Evolutionary conservation across 495 filamentous ascomycete genomes (phyloP).

Genomic region (Penicillium herquei): DNA sequence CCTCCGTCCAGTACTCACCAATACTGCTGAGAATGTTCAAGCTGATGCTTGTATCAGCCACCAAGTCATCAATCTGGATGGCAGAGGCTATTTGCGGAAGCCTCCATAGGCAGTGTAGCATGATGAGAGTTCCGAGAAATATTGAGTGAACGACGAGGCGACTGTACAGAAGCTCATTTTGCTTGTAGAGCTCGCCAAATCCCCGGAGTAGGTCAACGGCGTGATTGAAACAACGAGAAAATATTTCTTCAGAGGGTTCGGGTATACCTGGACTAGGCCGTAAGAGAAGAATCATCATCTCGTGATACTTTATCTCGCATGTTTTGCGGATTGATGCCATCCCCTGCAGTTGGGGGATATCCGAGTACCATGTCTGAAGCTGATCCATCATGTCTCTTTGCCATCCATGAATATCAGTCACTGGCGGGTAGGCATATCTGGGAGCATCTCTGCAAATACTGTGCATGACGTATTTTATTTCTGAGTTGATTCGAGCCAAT

Average conservation of each 20-base stretch:
- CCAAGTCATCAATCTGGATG: slow-evolving; percentile 38
- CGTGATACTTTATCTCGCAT: slow-evolving; percentile 41
- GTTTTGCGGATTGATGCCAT: slow-evolving; percentile 22
- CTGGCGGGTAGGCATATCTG: slow-evolving; percentile 38
- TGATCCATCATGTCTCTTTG: slow-evolving; percentile 36
- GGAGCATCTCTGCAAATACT: slow-evolving; percentile 39
- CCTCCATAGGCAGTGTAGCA: slow-evolving; percentile 44
- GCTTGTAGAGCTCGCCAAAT: slow-evolving; percentile 35
- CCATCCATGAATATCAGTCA: slow-evolving; percentile 40
- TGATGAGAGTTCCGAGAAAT: slow-evolving; percentile 39
- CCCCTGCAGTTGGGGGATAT: slow-evolving; percentile 23
- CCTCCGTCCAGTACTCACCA: slow-evolving; percentile 47
- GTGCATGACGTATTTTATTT: slow-evolving; percentile 50
- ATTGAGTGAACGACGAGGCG: slow-evolving; percentile 42
- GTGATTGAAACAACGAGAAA: slow-evolving; percentile 37
- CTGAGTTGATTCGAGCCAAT: slow-evolving; percentile 42
- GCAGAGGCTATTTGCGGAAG: slow-evolving; percentile 32
- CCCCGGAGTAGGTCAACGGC: slow-evolving; percentile 32
- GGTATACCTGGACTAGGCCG: slow-evolving; percentile 44
- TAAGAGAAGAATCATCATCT: slow-evolving; percentile 42
- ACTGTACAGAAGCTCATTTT: slow-evolving; percentile 36
- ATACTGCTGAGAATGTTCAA: slow-evolving; percentile 46
- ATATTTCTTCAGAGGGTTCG: slow-evolving; percentile 33
- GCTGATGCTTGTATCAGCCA: slow-evolving; percentile 33
- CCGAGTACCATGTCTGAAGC: slow-evolving; percentile 31